phyloP scores from a whole-genome alignment of 2,329 filamentous ascomycete species.

The Alternaria ventricosa region DNA sequence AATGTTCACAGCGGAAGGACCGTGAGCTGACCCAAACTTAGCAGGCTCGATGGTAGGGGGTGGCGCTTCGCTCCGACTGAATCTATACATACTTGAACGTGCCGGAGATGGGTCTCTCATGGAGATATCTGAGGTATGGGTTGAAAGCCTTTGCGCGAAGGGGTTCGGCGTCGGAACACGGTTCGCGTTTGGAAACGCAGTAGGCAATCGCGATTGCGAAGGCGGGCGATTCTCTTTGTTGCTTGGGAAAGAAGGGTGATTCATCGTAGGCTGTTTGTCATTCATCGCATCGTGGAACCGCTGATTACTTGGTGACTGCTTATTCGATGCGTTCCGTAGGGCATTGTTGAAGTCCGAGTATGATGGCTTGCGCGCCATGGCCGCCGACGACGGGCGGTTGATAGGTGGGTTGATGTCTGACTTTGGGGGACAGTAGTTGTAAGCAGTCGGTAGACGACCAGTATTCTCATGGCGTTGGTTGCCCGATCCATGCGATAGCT shows the following conservation, averaged over 20 bases:
- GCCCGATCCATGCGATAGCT: background rate
- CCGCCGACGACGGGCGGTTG: constrained; percentile 31
- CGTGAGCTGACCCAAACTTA: constrained; percentile 26
- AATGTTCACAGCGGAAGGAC: constrained; percentile 17
- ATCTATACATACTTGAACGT: constrained; percentile 19
- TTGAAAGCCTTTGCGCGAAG: constrained; percentile 16
- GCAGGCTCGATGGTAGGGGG: background rate
- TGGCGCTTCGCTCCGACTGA: constrained; percentile 10
- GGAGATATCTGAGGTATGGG: constrained; percentile 26
- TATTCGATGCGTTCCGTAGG: constrained; percentile 18
- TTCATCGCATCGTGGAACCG: constrained; percentile 2
- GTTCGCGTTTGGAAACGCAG: constrained; percentile 13
- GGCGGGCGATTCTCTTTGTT: constrained; percentile 28
- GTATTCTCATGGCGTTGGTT: constrained; percentile 3
- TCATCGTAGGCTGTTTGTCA: background rate
- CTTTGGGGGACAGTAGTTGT: constrained; percentile 22
- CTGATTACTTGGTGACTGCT: constrained; percentile 11
- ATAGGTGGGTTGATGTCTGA: constrained; percentile 18
- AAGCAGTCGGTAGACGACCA: constrained; percentile 5
- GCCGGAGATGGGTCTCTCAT: constrained; percentile 30
- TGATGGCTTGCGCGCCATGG: constrained; percentile 32
- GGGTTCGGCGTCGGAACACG: constrained; percentile 30
- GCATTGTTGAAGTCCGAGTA: constrained; percentile 25
- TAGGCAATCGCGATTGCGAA: constrained; percentile 17
- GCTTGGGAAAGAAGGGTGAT: constrained; percentile 13